phyloP scores from a whole-genome alignment of 352 stramenopile genomes.

The Phytophthora meadii region DNA sequence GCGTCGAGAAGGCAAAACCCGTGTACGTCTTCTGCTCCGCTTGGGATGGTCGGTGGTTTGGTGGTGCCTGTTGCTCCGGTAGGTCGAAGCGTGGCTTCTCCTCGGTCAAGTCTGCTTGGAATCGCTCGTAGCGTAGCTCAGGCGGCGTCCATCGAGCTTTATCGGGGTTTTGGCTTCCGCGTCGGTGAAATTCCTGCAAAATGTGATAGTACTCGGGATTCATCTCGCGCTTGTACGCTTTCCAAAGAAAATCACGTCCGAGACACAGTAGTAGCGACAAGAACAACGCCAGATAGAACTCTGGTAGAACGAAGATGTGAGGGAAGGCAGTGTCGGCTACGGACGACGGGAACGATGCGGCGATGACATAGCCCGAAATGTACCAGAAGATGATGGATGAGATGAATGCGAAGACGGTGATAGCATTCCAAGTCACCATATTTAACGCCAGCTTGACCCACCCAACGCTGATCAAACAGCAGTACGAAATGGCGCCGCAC shows the following conservation, averaged over 20 bases:
- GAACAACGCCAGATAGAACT: constrained; percentile 86
- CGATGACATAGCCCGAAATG: constrained; percentile 70
- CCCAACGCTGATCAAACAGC: constrained; percentile 79
- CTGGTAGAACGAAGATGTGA: constrained; percentile 71
- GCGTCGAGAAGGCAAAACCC: constrained; percentile 86
- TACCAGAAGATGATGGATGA: constrained; percentile 83
- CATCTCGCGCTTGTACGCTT: constrained; percentile 87
- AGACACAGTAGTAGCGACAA: constrained; percentile 76
- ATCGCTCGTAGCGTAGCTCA: constrained; percentile 71
- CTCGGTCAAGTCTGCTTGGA: constrained; percentile 67
- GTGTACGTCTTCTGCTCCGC: constrained; percentile 68
- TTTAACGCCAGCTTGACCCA: constrained; percentile 86
- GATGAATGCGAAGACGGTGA: constrained; percentile 62
- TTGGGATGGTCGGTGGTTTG: constrained; percentile 25
- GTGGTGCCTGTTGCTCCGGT: constrained; percentile 44
- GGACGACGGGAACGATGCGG: constrained; percentile 56
- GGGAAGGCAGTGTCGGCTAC: constrained; percentile 79
- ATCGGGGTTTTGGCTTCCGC: constrained; percentile 42
- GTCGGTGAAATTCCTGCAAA: constrained; percentile 76
- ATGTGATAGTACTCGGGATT: constrained; percentile 90
- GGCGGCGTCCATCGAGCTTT: constrained; percentile 71
- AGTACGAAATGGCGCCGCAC: constrained; percentile 81
- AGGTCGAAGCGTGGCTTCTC: constrained; percentile 72
- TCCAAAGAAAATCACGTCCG: constrained; percentile 83
- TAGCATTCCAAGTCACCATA: constrained; percentile 82